Base-by-base conservation (phyloP, 2,329 filamentous ascomycete species). In the Sclerotinia spermophila region DNA sequence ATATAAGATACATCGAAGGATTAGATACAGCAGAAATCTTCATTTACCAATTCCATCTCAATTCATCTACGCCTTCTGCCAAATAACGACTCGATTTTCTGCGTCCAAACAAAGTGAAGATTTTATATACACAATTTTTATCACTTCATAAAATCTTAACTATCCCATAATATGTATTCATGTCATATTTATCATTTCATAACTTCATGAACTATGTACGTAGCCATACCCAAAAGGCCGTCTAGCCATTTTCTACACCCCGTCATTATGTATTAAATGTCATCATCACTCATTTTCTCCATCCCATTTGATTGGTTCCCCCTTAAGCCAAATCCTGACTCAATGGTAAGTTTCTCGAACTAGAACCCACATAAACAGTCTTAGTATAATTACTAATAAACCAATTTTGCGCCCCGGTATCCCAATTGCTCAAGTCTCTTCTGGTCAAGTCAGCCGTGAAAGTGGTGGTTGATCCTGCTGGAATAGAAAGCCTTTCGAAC, bases 361-460 rank as follows among this genome's bases (percentile, higher is more conserved):
- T 79, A 33, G 76, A 69, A 0, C 79, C 79, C 3, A 80, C 77
- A 74, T 75, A 77, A n/a, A 78, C 75, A 13, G 72, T 79, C 75
- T 80, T 80, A 1, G 77, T 73, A 33, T 73, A 74, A 58, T 71
- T 71, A 6, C 73, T 75, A 40, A 80, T 76, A 60, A 93, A 86
- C 94, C 95, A 98, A 83, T 97, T 90, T 84, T 97, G 94, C n/a
- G 82, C 79, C 1, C 78, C 84, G 0, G 87, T 83, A 75, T 97
- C 92, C 94, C 95, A 97, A 82, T 94, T 96, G 79, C 90, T 93
- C 70, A 97, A 75, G 78, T 97, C 95, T 70, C 93, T 89, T 53
- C 94, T 86, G 8, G 89, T 94, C 69, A 97, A 81, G 24, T 89
- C 86, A 0, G 87, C 89, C 0, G 80, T 84, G 83, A 96, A 96